Evolutionary conservation across 768 basidiomycete species (phyloP).

Genomic region (Phlebiopsis gigantea): DNA sequence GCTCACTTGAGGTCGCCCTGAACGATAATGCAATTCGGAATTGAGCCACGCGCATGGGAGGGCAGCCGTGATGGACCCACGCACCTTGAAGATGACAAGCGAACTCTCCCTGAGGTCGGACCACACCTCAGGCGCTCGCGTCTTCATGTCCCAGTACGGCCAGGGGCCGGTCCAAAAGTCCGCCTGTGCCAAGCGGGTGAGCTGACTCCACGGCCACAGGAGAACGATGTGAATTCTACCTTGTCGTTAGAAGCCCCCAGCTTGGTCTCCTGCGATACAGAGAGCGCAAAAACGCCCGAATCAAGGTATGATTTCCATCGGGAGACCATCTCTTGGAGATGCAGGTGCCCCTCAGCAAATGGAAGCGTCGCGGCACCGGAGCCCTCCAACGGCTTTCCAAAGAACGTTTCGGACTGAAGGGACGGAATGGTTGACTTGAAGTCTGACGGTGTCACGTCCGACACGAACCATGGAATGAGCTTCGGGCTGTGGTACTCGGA

Average conservation of each 20-base stretch:
- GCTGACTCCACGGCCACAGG: not conserved
- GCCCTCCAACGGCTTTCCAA: conserved; percentile 25
- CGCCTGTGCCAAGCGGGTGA: conserved; percentile 12
- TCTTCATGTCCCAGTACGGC: conserved; percentile 73
- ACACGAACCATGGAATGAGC: conserved; percentile 95
- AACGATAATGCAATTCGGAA: not conserved
- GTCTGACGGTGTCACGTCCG: conserved; percentile 87
- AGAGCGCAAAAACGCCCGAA: conserved; percentile 64
- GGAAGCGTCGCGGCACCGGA: conserved; percentile 20
- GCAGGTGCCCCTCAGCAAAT: conserved; percentile 26
- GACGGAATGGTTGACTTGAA: conserved; percentile 55
- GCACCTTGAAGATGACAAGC: conserved; percentile 85
- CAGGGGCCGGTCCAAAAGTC: conserved; percentile 72
- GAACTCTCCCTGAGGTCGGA: conserved; percentile 45
- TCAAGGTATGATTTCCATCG: conserved; percentile 76
- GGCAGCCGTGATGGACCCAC: not conserved
- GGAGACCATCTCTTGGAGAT: conserved; percentile 53
- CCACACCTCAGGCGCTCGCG: conserved; percentile 47
- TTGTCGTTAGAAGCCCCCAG: conserved; percentile 44
- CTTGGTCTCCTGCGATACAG: conserved; percentile 54
- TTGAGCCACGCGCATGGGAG: not conserved
- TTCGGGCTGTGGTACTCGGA: conserved; percentile 60
- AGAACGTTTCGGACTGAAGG: conserved; percentile 64
- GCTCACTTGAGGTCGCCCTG: conserved; percentile 88
- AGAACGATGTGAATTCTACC: conserved; percentile 5